Conservation (phyloP, 2,329 filamentous ascomycete species). For the Alternaria viburni region DNA sequence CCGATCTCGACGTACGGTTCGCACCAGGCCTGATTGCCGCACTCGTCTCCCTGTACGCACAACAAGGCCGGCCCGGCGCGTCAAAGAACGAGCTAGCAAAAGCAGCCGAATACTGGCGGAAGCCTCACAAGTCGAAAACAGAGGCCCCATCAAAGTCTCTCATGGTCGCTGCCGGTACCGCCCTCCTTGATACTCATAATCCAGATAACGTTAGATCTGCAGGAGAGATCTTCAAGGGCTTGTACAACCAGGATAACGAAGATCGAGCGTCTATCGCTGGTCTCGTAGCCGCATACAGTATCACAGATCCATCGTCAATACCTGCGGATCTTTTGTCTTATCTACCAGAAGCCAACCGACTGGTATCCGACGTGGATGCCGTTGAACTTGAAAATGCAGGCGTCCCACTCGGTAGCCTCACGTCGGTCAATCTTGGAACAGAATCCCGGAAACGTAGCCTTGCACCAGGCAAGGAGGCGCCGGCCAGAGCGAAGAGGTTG, state of each 20-base stretch:
- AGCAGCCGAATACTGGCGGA: slow-evolving; percentile 81
- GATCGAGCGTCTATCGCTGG: slow-evolving; percentile 79
- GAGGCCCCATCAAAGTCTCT: slow-evolving; percentile 62
- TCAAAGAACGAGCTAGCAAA: slow-evolving; percentile 77
- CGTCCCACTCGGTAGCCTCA: slow-evolving; percentile 57
- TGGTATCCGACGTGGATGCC: slow-evolving; percentile 67
- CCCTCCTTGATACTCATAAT: slow-evolving; percentile 77
- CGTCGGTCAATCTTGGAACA: slow-evolving; percentile 41
- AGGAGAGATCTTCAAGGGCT: slow-evolving; percentile 76
- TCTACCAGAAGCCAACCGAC: slow-evolving; percentile 67
- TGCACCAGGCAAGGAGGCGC: slow-evolving; percentile 47
- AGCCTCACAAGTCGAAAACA: slow-evolving; percentile 59
- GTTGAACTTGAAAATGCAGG: slow-evolving; percentile 70
- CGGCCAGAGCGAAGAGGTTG: slow-evolving; percentile 64
- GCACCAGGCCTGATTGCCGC: slow-evolving; percentile 85
- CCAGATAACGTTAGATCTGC: slow-evolving; percentile 72
- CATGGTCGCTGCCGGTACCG: slow-evolving; percentile 75
- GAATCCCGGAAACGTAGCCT: slow-evolving; percentile 48
- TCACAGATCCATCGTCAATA: slow-evolving; percentile 63
- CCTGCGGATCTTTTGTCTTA: slow-evolving; percentile 59
- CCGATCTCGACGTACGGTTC: slow-evolving; percentile 74
- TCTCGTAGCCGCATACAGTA: slow-evolving; percentile 81
- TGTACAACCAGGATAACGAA: slow-evolving; percentile 69
- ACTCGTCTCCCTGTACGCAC: slow-evolving; percentile 77
- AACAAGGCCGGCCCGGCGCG: slow-evolving; percentile 74